These are phyloP conservation scores for Paraphoma chrysanthemicola DNA, from an alignment of 2,329 filamentous ascomycete species.

Conservation along the genomic window DNA sequence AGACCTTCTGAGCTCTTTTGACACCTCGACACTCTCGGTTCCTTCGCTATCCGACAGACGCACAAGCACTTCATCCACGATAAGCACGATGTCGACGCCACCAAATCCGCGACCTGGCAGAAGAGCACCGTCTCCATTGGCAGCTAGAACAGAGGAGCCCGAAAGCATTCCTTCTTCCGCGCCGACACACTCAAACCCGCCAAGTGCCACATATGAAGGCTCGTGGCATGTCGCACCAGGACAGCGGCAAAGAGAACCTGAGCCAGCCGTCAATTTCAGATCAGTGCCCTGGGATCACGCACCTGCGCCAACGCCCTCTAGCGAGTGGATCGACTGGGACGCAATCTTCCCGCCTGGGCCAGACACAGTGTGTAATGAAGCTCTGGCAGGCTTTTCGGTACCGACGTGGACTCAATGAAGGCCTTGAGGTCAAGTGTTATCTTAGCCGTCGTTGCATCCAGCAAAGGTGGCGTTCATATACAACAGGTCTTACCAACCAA, in stretches of 20 bases:
- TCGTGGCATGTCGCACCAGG: too few relatives aligned
- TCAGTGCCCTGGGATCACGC: neutral
- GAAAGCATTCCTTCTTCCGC: too few relatives aligned
- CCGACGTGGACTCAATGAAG: slow-evolving; percentile 14
- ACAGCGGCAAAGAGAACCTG: neutral
- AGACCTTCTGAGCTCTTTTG: slow-evolving; percentile 27
- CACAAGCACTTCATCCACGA: neutral
- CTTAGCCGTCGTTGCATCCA: too few relatives aligned
- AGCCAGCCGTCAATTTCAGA: neutral
- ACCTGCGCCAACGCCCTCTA: neutral
- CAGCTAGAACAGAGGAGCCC: too few relatives aligned
- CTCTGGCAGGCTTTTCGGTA: slow-evolving; percentile 4
- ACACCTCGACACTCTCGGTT: slow-evolving; percentile 5
- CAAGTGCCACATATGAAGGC: too few relatives aligned
- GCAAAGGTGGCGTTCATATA: too few relatives aligned
- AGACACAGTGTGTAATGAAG: slow-evolving; percentile 2
- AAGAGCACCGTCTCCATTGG: too few relatives aligned
- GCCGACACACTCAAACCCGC: too few relatives aligned
- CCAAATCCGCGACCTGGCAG: neutral
- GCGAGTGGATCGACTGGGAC: slow-evolving; percentile 28
- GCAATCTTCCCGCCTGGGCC: slow-evolving; percentile 20
- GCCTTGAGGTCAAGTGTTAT: neutral
- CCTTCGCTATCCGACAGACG: neutral
- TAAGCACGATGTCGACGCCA: neutral
- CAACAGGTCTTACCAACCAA: too few relatives aligned